Conservation (phyloP, 179 eudicot species). For the Monotropa hypopitys region DNA sequence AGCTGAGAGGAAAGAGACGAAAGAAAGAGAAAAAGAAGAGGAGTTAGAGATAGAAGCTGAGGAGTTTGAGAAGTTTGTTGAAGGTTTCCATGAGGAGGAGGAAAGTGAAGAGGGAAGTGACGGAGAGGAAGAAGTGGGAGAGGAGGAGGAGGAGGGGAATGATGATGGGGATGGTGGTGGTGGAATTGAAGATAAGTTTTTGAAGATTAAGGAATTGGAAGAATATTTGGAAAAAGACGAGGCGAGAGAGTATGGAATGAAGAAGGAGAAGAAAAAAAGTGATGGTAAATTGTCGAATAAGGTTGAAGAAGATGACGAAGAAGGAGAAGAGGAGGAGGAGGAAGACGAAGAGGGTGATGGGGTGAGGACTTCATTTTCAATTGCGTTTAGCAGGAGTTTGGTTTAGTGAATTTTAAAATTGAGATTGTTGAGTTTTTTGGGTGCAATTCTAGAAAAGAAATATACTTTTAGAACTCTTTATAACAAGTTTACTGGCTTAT, state of each 20-base stretch:
- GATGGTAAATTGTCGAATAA: conserved; percentile 14
- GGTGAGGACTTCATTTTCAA: conserved; percentile 18
- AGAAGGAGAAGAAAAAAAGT: conserved; percentile 18
- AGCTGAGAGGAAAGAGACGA: conserved; percentile 11
- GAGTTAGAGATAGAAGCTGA: conserved; percentile 11
- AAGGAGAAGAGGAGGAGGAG: conserved; percentile 22
- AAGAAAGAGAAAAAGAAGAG: conserved; percentile 14
- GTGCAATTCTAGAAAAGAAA: not conserved
- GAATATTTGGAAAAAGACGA: conserved; percentile 50
- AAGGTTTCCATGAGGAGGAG: conserved; percentile 9
- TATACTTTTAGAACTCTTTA: not conserved
- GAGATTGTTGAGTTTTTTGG: not conserved
- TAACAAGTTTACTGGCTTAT: not conserved
- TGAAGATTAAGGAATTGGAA: conserved; percentile 69
- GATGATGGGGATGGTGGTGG: conserved; percentile 23
- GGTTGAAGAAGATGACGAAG: conserved; percentile 18
- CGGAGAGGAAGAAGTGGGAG: conserved; percentile 20
- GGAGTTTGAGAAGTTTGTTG: conserved; percentile 9
- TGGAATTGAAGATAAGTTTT: conserved; percentile 60
- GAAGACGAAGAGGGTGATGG: conserved; percentile 27
- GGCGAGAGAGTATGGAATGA: conserved; percentile 43
- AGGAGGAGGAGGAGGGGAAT: conserved; percentile 19
- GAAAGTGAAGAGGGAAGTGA: conserved; percentile 15
- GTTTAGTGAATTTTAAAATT: not conserved
- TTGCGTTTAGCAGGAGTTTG: not conserved